Percentiles rank a stretch among this genome's conserved stretches.
These are phyloP conservation scores for Neofusicoccum cordaticola DNA, from an alignment of 2,329 filamentous ascomycete species.

Conservation along the genomic window DNA sequence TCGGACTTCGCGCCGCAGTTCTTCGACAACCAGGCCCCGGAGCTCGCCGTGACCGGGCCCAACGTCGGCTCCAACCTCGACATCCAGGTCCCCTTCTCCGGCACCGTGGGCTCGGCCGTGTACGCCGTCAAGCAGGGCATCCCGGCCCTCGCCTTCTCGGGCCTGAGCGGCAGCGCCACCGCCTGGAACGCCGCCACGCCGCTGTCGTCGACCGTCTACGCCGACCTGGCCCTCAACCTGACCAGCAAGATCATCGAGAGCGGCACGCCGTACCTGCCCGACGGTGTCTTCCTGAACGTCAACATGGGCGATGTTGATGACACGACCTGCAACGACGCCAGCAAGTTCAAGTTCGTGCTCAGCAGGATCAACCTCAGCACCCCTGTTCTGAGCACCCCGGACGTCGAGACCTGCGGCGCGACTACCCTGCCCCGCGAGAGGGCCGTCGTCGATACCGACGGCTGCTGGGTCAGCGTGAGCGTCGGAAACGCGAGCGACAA, in stretches of 20 bases:
- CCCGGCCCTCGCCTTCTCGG: slow-evolving; percentile 68
- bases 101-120: slow-evolving; percentile 64
- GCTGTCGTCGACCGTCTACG: slow-evolving; percentile 59
- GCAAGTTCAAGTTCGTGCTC: slow-evolving; percentile 63
- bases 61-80: slow-evolving; percentile 63
- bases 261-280: slow-evolving; percentile 62
- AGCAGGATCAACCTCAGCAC: slow-evolving; percentile 55
- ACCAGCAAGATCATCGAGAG: slow-evolving; percentile 55
- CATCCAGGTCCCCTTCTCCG: slow-evolving; percentile 57
- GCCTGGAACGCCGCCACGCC: slow-evolving; percentile 55
- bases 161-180: slow-evolving; percentile 48
- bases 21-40: slow-evolving; percentile 53
- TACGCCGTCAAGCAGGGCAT: slow-evolving; percentile 58
- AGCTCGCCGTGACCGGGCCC: slow-evolving; percentile 64
- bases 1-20: slow-evolving; percentile 53
- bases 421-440: slow-evolving; percentile 59
- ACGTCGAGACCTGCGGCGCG: slow-evolving; percentile 58
- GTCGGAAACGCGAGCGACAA: slow-evolving; percentile 61
- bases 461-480: slow-evolving; percentile 63
- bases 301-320: slow-evolving; percentile 60
- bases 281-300: slow-evolving; percentile 63
- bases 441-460: slow-evolving; percentile 48
- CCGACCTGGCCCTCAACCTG: slow-evolving; percentile 58
- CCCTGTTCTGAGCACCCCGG: slow-evolving; percentile 38
- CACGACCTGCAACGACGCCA: slow-evolving; percentile 49